Percentiles rank a stretch among this genome's conserved stretches.
Evolutionary conservation across 192 early-diverging fungal species (phyloP).

Genomic region (Backusella morwellensis): DNA sequence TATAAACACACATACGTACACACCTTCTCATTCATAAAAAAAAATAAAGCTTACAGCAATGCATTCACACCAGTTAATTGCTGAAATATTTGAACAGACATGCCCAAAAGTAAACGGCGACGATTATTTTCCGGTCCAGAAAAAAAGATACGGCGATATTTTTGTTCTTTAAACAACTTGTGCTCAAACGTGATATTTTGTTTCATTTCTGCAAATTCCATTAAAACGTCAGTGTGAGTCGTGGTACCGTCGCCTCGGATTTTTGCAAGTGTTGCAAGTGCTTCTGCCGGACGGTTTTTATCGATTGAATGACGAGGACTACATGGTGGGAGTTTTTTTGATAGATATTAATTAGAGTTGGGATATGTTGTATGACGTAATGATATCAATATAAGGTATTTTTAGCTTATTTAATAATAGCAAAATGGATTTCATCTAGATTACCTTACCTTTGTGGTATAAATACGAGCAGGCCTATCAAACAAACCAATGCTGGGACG

Average conservation of each 20-base stretch:
- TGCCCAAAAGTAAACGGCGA: slow-evolving; percentile 51
- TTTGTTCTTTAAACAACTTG: slow-evolving; percentile 25
- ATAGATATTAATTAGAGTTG: neutral
- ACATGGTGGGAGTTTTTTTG: slow-evolving; percentile 31
- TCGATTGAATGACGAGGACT: slow-evolving; percentile 72
- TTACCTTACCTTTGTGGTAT: slow-evolving; percentile 51
- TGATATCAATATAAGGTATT: slow-evolving; percentile 64
- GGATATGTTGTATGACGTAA: slow-evolving; percentile 41
- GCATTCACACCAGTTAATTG: slow-evolving; percentile 79
- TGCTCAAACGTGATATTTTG: slow-evolving; percentile 51
- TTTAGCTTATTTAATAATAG: slow-evolving; percentile 59
- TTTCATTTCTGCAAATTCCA: slow-evolving; percentile 61
- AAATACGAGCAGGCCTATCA: slow-evolving; percentile 57
- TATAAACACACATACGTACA: slow-evolving; percentile 44
- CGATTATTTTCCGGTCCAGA: slow-evolving; percentile 47
- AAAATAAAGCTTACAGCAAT: slow-evolving; percentile 53
- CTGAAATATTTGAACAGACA: slow-evolving; percentile 64
- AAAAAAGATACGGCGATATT: slow-evolving; percentile 35
- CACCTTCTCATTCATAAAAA: slow-evolving; percentile 44
- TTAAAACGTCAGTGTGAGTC: slow-evolving; percentile 41
- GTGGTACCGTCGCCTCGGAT: slow-evolving; percentile 53
- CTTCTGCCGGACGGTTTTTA: slow-evolving; percentile 53
- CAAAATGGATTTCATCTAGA: slow-evolving; percentile 18
- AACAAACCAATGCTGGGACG: slow-evolving; percentile 70
- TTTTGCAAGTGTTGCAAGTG: slow-evolving; percentile 48